Evolutionary conservation across 2,329 filamentous ascomycete species (phyloP), one percentile per base, ranked within the genome.

Genomic region (Neocucurbitaria cava): DNA sequence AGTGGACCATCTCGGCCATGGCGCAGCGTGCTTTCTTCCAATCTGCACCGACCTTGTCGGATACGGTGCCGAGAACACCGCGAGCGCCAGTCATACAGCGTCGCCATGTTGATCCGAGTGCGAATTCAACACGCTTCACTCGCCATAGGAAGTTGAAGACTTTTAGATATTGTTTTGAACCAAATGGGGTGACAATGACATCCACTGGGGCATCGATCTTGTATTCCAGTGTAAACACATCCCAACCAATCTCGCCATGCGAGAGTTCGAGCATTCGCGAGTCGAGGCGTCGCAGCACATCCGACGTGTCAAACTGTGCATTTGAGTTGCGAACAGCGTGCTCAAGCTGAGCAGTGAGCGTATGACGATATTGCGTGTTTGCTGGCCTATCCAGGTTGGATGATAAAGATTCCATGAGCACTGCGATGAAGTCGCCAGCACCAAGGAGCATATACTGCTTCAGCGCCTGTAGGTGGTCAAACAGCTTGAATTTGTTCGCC

Each of bases 91-190:
- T 99, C 87, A 97, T 98, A 76, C 90, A 96, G 62, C 93, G 90
- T 52, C 95, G 88, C 93, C 95, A 99, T 36, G 92, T 95, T 11
- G 90, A 92, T 5, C 89, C 86, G 1, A 99, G 85, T 0, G 91
- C 93, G 70, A 98, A 99, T 71, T 99, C 95, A 46, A 99, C 95
- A 24, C 95, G 89, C 78, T 99, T 99, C 70, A 99, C 92, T 59
- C 95, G 89, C 94, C 95, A 99, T 3, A 99, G 84, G 71, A 99
- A 97, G 77, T 99, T 99, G 84, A 99, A 99, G 9, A 99, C 92
- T 73, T 98, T 98, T 66, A 99, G 88, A 73, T 99, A 99, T 73
- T 99, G 94, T 20, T 94, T 90, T 62, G 91, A 94, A 41, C 92
- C 93, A 86, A 93, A 97, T 38, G 96, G 92, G 0, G 94, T 98